Evolutionary conservation across 495 filamentous ascomycete genomes (phyloP).

Genomic region (Aspergillus carlsbadensis): DNA sequence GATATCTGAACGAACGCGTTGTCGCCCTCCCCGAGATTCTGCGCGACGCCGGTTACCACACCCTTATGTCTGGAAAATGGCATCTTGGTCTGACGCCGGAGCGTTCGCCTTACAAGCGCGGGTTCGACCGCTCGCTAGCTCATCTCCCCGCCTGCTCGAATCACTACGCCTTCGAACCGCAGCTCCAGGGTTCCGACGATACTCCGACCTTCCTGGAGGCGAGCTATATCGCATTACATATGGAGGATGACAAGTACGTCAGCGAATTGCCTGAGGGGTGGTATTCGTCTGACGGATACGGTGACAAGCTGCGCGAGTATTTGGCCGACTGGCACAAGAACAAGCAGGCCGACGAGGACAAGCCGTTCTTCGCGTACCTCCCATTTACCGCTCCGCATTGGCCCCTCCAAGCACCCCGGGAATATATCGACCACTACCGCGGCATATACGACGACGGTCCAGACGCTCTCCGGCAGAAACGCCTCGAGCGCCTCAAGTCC

Average conservation of each 20-base stretch:
- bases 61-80: constrained; percentile 64
- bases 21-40: constrained; percentile 62
- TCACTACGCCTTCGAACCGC: constrained; percentile 61
- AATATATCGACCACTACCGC: constrained; percentile 52
- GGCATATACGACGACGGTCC: constrained; percentile 59
- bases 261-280: constrained; percentile 53
- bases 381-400: constrained; percentile 63
- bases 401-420: constrained; percentile 56
- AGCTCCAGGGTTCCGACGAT: constrained; percentile 43
- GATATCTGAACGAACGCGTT: constrained; percentile 62
- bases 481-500: constrained; percentile 50
- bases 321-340: constrained; percentile 47
- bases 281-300: constrained; percentile 56
- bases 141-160: constrained; percentile 59
- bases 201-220: constrained; percentile 52
- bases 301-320: constrained; percentile 53
- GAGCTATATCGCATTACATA: constrained; percentile 55
- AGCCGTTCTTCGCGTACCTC: constrained; percentile 61
- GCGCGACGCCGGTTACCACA: constrained; percentile 60
- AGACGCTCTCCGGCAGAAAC: constrained; percentile 49
- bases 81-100: constrained; percentile 47
- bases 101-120: constrained; percentile 39
- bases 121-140: constrained; percentile 49
- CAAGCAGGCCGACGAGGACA: constrained; percentile 35
- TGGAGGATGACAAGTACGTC: constrained; percentile 57